Percentiles rank a stretch among this genome's conserved stretches.
Evolutionary conservation across 1,284 basidiomycete species (phyloP).

Genomic region (Pascua sp.): DNA sequence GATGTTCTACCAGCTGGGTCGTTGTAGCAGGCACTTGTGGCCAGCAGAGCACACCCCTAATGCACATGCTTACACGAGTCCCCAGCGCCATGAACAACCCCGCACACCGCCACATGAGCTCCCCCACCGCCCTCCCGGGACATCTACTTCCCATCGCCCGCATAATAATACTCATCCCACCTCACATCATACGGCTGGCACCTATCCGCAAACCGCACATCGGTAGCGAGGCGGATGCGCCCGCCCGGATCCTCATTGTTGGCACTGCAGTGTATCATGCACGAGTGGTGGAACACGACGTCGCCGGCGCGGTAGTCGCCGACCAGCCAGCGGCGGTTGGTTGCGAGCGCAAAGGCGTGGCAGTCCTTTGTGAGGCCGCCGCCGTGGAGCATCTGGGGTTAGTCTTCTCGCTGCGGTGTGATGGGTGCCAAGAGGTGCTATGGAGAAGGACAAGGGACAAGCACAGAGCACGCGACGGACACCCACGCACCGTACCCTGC

Average conservation of each 20-base stretch:
- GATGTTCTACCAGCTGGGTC: too few species aligned
- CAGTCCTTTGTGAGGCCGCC: constrained; percentile 14
- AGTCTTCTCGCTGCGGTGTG: too few species aligned
- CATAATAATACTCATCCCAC: constrained; percentile 9
- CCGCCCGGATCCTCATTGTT: constrained; percentile 14
- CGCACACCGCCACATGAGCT: too few species aligned
- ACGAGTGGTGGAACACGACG: constrained; percentile 21
- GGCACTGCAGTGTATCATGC: constrained; percentile 16
- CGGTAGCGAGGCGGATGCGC: constrained; percentile 14
- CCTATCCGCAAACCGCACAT: constrained; percentile 16
- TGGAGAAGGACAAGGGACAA: too few species aligned
- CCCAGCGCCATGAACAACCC: too few species aligned
- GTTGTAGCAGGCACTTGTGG: too few species aligned
- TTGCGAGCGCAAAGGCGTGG: constrained; percentile 3
- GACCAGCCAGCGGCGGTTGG: constrained; percentile 16
- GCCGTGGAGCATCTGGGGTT: constrained; percentile 15
- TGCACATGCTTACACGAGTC: too few species aligned
- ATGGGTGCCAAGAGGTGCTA: background rate
- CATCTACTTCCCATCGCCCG: too few species aligned
- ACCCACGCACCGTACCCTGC: too few species aligned
- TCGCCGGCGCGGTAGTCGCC: constrained; percentile 20
- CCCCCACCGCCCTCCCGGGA: too few species aligned
- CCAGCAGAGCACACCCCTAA: too few species aligned
- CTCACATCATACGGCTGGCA: constrained; percentile 9
- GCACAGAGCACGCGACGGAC: too few species aligned